Percentiles rank a stretch among this genome's conserved stretches.
Conservation (phyloP, 2,329 filamentous ascomycete genomes). For the Aureobasidium sp. region DNA sequence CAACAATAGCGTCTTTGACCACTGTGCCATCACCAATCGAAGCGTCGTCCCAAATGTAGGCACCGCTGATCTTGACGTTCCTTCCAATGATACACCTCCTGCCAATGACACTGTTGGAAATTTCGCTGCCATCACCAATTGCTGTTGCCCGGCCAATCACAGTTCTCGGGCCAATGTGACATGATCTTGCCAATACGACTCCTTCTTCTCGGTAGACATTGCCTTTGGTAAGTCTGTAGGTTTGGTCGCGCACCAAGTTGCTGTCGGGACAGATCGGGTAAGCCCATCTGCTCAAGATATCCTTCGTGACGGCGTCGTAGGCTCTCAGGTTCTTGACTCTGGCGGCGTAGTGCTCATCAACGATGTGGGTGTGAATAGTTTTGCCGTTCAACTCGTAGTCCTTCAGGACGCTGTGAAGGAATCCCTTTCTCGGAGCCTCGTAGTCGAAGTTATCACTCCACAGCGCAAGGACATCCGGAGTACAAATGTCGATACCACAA, state of each 20-base stretch:
- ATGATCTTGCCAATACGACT: constrained; percentile 65
- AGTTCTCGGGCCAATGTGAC: constrained; percentile 57
- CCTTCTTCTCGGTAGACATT: constrained; percentile 71
- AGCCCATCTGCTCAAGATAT: constrained; percentile 79
- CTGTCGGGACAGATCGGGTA: constrained; percentile 85
- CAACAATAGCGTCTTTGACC: constrained; percentile 67
- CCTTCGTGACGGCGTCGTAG: constrained; percentile 81
- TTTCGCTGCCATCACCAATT: constrained; percentile 61
- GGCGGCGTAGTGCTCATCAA: constrained; percentile 75
- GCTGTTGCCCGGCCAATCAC: constrained; percentile 69
- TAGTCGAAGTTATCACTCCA: constrained; percentile 99
- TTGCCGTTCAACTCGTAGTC: constrained; percentile 97
- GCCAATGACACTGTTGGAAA: constrained; percentile 74
- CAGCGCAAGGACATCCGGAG: constrained; percentile 83
- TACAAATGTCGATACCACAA: constrained; percentile 94
- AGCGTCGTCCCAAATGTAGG: constrained; percentile 82
- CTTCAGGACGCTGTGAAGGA: constrained; percentile 85
- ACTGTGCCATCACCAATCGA: constrained; percentile 65
- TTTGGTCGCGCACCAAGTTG: constrained; percentile 70
- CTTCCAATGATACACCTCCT: constrained; percentile 77
- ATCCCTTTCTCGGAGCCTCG: constrained; percentile 78
- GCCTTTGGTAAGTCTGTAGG: constrained; percentile 61
- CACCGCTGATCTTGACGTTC: constrained; percentile 68
- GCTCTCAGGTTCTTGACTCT: constrained; percentile 77
- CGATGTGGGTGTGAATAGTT: constrained; percentile 85